Conservation (phyloP, 352 stramenopile genomes). For the Pythium catenulatum region DNA sequence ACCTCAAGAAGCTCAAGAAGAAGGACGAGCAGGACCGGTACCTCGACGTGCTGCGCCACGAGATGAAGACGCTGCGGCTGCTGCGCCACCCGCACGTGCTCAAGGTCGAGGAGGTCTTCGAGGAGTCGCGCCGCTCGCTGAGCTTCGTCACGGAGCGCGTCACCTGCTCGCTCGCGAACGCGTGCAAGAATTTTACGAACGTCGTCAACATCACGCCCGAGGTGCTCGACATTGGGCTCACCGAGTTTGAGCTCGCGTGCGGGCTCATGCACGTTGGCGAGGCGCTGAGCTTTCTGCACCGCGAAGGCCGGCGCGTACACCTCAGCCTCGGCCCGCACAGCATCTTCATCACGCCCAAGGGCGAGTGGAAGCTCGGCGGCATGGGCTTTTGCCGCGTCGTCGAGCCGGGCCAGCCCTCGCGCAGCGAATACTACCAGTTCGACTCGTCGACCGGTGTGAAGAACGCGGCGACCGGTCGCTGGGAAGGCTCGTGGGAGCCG, state of each 20-base stretch:
- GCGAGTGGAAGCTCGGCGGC: slow-evolving; percentile 95
- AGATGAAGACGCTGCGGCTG: slow-evolving; percentile 93
- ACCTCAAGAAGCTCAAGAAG: slow-evolving; percentile 88
- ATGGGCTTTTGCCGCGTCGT: slow-evolving; percentile 94
- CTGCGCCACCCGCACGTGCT: slow-evolving; percentile 93
- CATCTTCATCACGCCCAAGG: slow-evolving; percentile 95
- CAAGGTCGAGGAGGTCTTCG: slow-evolving; percentile 94
- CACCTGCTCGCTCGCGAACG: slow-evolving; percentile 94
- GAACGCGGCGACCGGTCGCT: slow-evolving; percentile 73
- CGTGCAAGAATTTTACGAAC: slow-evolving; percentile 94
- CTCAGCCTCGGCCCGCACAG: slow-evolving; percentile 91
- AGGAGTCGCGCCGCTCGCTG: slow-evolving; percentile 90
- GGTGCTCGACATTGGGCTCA: slow-evolving; percentile 92
- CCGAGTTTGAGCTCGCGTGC: slow-evolving; percentile 92
- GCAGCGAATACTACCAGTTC: slow-evolving; percentile 90
- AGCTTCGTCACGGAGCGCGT: slow-evolving; percentile 95
- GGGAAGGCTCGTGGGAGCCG: slow-evolving; percentile 88
- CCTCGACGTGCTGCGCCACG: slow-evolving; percentile 91
- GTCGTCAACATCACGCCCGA: slow-evolving; percentile 91
- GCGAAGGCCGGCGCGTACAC: slow-evolving; percentile 93
- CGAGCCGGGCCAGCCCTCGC: slow-evolving; percentile 87
- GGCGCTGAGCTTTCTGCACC: slow-evolving; percentile 94
- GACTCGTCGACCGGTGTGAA: slow-evolving; percentile 73
- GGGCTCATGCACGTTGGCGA: slow-evolving; percentile 94
- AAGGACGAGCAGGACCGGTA: slow-evolving; percentile 93